Conservation (phyloP, 305 asterid genomes). For the Solanum hybrid region DNA sequence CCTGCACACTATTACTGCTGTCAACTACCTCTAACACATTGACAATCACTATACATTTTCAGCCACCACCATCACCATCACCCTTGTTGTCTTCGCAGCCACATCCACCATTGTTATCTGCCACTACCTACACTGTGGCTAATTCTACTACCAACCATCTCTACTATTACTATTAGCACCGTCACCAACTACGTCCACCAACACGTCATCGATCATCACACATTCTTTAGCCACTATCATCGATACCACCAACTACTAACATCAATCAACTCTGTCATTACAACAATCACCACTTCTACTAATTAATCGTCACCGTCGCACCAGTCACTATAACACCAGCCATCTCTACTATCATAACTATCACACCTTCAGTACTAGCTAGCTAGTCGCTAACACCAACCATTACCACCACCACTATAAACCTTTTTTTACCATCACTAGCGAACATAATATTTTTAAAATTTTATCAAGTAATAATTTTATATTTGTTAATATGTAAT, state of each 20-base stretch:
- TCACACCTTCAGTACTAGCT: background rate
- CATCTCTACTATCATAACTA: background rate
- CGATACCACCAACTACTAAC: background rate
- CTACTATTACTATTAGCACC: background rate
- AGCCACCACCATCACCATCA: background rate
- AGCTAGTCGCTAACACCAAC: background rate
- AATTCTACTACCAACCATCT: background rate
- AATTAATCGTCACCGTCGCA: background rate
- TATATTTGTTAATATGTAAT: background rate
- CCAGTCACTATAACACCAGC: background rate
- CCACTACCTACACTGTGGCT: background rate
- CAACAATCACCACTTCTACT: background rate
- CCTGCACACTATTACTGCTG: background rate
- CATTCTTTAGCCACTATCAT: background rate
- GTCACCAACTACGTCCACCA: background rate
- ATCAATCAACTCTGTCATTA: background rate
- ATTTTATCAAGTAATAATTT: background rate
- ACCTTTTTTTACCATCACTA: background rate
- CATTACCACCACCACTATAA: background rate
- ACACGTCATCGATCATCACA: background rate
- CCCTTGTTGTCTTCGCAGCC: background rate
- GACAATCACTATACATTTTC: background rate
- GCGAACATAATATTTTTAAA: background rate
- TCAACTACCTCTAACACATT: background rate
- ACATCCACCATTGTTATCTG: background rate